These are phyloP conservation scores for Phytopythium kandeliae DNA, from an alignment of 352 stramenopile genomes.

Conservation along the genomic window DNA sequence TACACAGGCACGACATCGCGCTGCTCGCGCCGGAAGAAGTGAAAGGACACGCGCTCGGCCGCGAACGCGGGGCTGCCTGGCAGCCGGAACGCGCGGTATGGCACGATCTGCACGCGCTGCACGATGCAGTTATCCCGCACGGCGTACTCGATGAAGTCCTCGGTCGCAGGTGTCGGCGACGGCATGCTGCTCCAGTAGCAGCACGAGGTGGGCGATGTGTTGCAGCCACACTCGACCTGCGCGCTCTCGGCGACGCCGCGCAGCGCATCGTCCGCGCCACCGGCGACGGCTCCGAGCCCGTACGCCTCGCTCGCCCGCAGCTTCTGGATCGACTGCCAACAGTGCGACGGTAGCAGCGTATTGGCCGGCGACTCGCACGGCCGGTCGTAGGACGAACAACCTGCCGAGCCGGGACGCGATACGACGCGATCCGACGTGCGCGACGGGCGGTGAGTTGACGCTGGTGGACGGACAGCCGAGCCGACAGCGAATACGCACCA, in stretches of 20 bases:
- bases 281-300: background rate
- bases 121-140: constrained; percentile 52
- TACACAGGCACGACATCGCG: constrained; percentile 36
- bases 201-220: constrained; percentile 20
- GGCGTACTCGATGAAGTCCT: constrained; percentile 74
- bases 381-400: constrained; percentile 51
- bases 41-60: constrained; percentile 57
- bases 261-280: background rate
- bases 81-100: constrained; percentile 80
- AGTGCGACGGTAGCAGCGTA: constrained; percentile 59
- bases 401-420: constrained; percentile 1
- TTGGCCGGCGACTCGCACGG: constrained; percentile 50
- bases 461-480: too few species aligned
- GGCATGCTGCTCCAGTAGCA: constrained; percentile 87
- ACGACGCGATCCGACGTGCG: background rate
- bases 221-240: constrained; percentile 42
- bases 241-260: constrained; percentile 3
- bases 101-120: constrained; percentile 56
- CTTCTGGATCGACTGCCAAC: constrained; percentile 51
- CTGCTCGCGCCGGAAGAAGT: constrained; percentile 43
- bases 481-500: constrained; percentile 1
- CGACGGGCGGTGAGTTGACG: too few species aligned
- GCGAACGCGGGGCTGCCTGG: constrained; percentile 70
- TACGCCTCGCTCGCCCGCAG: constrained; percentile 19
- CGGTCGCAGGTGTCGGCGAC: constrained; percentile 47